These are phyloP conservation scores for Zalerion maritima DNA, from an alignment of 495 filamentous ascomycete species.

Conservation along the genomic window DNA sequence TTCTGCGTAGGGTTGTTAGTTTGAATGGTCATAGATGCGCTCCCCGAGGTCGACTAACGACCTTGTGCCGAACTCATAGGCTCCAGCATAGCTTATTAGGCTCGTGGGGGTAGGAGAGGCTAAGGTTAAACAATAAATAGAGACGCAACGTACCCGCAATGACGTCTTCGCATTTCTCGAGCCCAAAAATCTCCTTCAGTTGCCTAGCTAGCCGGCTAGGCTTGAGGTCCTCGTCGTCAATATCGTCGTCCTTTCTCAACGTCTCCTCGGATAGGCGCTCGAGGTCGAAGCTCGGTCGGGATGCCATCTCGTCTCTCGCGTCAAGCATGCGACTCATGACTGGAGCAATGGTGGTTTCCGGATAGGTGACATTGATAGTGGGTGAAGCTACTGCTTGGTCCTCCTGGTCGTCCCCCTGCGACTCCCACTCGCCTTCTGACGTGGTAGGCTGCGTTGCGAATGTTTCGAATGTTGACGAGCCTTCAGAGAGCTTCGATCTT, in stretches of 20 bases:
- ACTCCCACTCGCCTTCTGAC: no score
- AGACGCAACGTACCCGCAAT: conserved; percentile 42
- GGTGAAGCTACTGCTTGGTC: conserved; percentile 4
- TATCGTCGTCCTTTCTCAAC: conserved; percentile 16
- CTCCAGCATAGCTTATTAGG: no score
- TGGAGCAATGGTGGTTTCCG: conserved; percentile 38
- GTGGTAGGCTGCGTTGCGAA: no score
- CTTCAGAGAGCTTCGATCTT: no score
- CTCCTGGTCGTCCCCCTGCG: conserved; percentile 2
- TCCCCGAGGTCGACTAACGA: no score
- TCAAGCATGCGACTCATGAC: conserved; percentile 73
- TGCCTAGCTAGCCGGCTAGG: conserved; percentile 45
- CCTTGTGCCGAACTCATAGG: no score
- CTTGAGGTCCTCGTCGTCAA: conserved; percentile 19
- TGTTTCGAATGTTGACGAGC: no score
- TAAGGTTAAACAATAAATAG: background rate
- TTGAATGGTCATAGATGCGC: background rate
- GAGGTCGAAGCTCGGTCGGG: conserved; percentile 37
- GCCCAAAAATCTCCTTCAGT: conserved; percentile 80
- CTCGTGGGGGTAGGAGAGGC: no score
- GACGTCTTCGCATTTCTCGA: conserved; percentile 70
- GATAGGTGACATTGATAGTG: conserved; percentile 17
- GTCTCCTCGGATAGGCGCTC: conserved; percentile 22
- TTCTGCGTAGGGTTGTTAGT: conserved; percentile 33
- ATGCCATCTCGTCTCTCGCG: conserved; percentile 52